Percentiles rank a stretch among this genome's conserved stretches.
These are phyloP conservation scores for Thermoascus crustaceus DNA, from an alignment of 2,329 filamentous ascomycete genomes.

Conservation along the genomic window DNA sequence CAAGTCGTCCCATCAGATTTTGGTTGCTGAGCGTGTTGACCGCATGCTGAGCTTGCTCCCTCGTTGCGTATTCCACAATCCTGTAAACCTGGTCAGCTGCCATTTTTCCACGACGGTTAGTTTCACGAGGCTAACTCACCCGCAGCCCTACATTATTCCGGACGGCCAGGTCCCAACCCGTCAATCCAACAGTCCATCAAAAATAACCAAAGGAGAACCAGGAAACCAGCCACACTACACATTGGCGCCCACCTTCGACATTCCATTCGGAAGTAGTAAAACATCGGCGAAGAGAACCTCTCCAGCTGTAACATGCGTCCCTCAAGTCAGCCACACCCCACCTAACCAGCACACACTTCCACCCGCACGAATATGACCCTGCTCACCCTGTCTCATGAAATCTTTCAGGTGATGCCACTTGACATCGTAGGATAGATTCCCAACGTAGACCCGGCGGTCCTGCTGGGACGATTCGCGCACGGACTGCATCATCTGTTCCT, in stretches of 20 bases:
- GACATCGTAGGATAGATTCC: conserved; percentile 97
- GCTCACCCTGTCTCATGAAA: conserved; percentile 98
- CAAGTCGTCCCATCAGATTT: conserved; percentile 94
- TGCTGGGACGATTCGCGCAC: conserved; percentile 93
- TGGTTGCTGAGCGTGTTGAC: conserved; percentile 98
- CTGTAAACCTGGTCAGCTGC: conserved; percentile 37
- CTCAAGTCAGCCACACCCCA: conserved; percentile 22
- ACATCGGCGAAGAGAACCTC: conserved; percentile 99
- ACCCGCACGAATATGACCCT: conserved; percentile 17
- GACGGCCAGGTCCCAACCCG: conserved; percentile 89
- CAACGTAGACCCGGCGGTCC: conserved; percentile 98
- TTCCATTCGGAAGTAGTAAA: conserved; percentile 98
- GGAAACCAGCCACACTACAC: conserved; percentile 73
- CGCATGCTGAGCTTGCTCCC: conserved; percentile 96
- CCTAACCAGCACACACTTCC: conserved; percentile 10
- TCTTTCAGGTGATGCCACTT: conserved; percentile 99
- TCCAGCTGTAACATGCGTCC: conserved; percentile 59
- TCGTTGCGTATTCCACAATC: conserved; percentile 99
- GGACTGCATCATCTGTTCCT: conserved; percentile 93
- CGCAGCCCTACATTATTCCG: conserved; percentile 96
- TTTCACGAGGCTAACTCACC: conserved; percentile 61
- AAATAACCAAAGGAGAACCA: conserved; percentile 52
- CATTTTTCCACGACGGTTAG: conserved; percentile 11
- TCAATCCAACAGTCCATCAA: conserved; percentile 96
- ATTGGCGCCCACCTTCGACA: conserved; percentile 99